Evolutionary conservation across 352 stramenopile genomes (phyloP).

Genomic region (Phytophthora pluvialis): DNA sequence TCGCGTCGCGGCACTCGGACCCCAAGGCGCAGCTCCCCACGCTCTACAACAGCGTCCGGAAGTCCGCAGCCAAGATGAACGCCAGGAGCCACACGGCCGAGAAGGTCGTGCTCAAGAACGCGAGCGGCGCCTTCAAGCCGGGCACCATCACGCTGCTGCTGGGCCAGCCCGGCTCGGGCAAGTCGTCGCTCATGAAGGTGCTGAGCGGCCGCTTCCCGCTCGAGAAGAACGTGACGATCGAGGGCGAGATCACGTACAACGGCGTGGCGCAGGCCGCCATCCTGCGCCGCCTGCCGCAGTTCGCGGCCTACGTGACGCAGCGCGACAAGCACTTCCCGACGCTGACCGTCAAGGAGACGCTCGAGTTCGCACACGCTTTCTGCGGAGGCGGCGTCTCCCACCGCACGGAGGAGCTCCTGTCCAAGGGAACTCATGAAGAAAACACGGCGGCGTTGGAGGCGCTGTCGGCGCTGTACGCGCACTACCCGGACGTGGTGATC

Average conservation of each 20-base stretch:
- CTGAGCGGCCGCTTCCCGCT: constrained; percentile 25
- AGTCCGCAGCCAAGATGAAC: constrained; percentile 29
- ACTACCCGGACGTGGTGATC: constrained; percentile 43
- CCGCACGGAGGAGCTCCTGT: constrained; percentile 15
- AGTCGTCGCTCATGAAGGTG: constrained; percentile 34
- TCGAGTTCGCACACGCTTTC: constrained; percentile 50
- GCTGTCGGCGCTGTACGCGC: constrained; percentile 19
- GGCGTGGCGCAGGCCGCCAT: constrained; percentile 22
- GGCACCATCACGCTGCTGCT: constrained; percentile 30
- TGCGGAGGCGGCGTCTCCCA: constrained; percentile 41
- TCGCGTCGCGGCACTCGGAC: constrained; percentile 16
- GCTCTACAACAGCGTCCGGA: constrained; percentile 48
- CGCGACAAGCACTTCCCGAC: constrained; percentile 89
- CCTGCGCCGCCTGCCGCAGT: constrained; percentile 49
- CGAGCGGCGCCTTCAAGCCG: constrained; percentile 48
- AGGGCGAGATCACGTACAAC: constrained; percentile 33
- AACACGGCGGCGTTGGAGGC: constrained; percentile 26
- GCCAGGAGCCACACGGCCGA: constrained; percentile 41
- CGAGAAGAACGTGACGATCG: constrained; percentile 31
- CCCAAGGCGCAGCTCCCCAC: constrained; percentile 43
- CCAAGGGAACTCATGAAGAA: constrained; percentile 20
- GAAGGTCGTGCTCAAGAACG: constrained; percentile 52
- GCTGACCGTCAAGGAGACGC: constrained; percentile 57
- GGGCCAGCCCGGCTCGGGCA: constrained; percentile 25
- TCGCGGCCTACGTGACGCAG: constrained; percentile 50